Conservation (phyloP, 2,329 filamentous ascomycete species). For the Diaporthe capsici region DNA sequence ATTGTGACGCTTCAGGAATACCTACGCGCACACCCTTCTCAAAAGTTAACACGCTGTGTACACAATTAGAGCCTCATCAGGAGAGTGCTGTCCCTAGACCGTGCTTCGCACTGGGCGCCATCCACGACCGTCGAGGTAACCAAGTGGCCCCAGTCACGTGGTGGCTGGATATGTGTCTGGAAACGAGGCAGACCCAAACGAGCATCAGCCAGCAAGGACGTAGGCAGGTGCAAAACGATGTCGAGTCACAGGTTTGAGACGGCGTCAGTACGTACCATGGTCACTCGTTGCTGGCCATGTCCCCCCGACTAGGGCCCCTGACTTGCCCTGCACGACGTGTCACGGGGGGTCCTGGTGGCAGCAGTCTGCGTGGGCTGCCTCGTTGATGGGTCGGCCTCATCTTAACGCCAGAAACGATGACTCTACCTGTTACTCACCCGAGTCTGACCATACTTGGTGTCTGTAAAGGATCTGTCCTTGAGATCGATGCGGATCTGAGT, state of each 20-base stretch:
- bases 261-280: neutral
- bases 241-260: neutral
- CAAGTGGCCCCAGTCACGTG: neutral
- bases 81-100: neutral
- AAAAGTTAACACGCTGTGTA: neutral
- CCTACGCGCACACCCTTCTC: constrained; percentile 9
- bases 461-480: no score
- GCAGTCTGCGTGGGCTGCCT: neutral
- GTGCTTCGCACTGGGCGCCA: neutral
- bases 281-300: neutral
- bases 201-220: neutral
- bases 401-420: neutral
- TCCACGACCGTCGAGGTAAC: neutral
- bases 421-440: neutral
- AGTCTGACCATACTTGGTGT: neutral
- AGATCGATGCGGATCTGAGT: neutral
- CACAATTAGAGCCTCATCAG: neutral
- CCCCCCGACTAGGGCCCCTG: neutral
- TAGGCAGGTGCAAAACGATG: neutral
- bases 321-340: neutral
- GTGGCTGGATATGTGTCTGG: neutral
- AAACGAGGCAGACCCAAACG: neutral
- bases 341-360: neutral
- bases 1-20: neutral
- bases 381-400: no score